These are phyloP conservation scores for Peronosclerospora sorghi DNA, from an alignment of 352 stramenopile genomes.

Conservation along the genomic window DNA sequence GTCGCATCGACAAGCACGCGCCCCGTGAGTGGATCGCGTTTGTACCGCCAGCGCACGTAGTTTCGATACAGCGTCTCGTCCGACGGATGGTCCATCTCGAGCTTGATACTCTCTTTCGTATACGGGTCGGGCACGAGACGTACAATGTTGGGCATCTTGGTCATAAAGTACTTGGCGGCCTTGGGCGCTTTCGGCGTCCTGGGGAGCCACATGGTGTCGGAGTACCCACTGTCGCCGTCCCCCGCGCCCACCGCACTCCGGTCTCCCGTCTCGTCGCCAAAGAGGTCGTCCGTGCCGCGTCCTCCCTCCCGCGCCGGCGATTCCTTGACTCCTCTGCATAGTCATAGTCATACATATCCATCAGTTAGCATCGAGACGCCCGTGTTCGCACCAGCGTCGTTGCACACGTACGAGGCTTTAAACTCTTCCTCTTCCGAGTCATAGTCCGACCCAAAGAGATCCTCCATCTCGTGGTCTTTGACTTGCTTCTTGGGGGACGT, in stretches of 20 bases:
- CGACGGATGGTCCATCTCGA: constrained; percentile 75
- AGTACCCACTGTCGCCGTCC: constrained; percentile 24
- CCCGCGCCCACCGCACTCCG: constrained; percentile 9
- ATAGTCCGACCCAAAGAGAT: constrained; percentile 84
- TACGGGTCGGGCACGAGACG: constrained; percentile 69
- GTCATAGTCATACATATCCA: neutral
- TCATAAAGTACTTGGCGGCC: constrained; percentile 52
- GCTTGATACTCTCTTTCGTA: constrained; percentile 57
- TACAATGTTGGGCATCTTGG: constrained; percentile 81
- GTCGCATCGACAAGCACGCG: constrained; percentile 51
- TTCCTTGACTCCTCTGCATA: constrained; percentile 68
- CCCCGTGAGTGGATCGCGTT: constrained; percentile 46
- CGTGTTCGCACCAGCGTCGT: no score
- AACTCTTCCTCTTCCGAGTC: constrained; percentile 85
- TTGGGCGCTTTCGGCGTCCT: constrained; percentile 63
- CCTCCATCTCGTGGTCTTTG: constrained; percentile 80
- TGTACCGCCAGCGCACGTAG: constrained; percentile 77
- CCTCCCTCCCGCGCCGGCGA: constrained; percentile 55
- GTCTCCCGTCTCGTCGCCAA: constrained; percentile 30
- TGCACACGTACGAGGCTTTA: constrained; percentile 59
- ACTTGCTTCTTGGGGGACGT: constrained; percentile 20
- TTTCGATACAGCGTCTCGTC: constrained; percentile 82
- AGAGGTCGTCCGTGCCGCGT: constrained; percentile 34
- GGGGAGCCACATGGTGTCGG: constrained; percentile 62
- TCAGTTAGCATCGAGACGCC: constrained; percentile 4